Base-by-base conservation (phyloP, 2,329 filamentous ascomycete genomes). In the Pezicula rhizophila region DNA sequence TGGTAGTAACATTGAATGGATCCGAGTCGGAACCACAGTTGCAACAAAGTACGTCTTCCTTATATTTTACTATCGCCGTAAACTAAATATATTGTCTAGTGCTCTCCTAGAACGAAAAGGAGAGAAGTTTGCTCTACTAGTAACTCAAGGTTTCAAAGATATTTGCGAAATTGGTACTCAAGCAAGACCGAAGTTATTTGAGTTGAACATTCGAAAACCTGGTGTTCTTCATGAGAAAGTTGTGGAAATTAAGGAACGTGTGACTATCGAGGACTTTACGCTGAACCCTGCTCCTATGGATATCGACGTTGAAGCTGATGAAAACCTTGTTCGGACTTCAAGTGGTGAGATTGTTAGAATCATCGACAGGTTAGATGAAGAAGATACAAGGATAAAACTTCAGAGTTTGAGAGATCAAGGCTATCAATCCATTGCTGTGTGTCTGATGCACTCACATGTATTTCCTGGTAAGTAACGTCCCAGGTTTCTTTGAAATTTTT, bases 21-120 rank as follows among this genome's bases (percentile, higher is more conserved):
- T 87, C 60, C 77, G 85, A 8, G 88, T 89, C 77, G 85, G 85
- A 12, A 89, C 85, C 1, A 89, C 85, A 0, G 82, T 89, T 6
- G 85, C 84, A 1, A 89, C 85, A 0, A 89, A 89, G 38, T 40
- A 20, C 17, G 15, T 20, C 12, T 14, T 20, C 15, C 17, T 8
- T 7, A 12, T 6, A 17, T 12, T 23, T 11, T 12, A 23, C 38
- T 40, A 20, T 8, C 17, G 3, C n/a, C 2, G 38, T 18, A 23
- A 23, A 18, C 38, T 20, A 10, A 20, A 17, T 5, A 12, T 20
- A 11, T 40, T 40, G 5, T 15, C 12, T 12, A 40, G 38, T 66
- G 84, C 85, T 0, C 66, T 89, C n/a, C 68, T 89, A 1, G 84
- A 88, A 59, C 68, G 83, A 18, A 89, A 89, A 61, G 85, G 85